Evolutionary conservation across 495 filamentous ascomycete species (phyloP).

Genomic region (Aspergillus carlsbadensis): DNA sequence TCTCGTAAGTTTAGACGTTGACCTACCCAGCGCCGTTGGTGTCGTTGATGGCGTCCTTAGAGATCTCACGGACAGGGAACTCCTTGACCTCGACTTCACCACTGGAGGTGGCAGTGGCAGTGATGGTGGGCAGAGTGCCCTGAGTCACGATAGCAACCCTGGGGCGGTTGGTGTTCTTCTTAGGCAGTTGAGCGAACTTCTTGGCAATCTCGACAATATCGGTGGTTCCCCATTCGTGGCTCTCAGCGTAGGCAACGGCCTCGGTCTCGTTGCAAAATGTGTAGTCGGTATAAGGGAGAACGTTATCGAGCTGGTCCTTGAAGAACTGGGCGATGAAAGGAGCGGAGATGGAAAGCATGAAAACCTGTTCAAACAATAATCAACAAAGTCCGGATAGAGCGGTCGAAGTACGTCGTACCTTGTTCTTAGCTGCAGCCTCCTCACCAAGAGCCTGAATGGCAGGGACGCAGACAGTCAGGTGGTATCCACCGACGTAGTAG

Average conservation of each 20-base stretch:
- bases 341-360: constrained; percentile 86
- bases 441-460: constrained; percentile 86
- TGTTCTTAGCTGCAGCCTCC: constrained; percentile 84
- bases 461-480: constrained; percentile 83
- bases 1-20: neutral
- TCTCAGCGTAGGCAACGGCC: constrained; percentile 78
- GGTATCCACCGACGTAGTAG: constrained; percentile 93
- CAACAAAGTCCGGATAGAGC: neutral
- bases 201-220: constrained; percentile 87
- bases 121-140: constrained; percentile 83
- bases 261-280: constrained; percentile 97
- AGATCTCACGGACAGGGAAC: constrained; percentile 76
- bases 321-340: constrained; percentile 98
- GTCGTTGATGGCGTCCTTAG: constrained; percentile 76
- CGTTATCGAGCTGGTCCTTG: constrained; percentile 87
- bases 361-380: constrained; percentile 46
- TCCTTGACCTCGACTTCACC: constrained; percentile 69
- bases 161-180: constrained; percentile 78
- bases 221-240: constrained; percentile 66
- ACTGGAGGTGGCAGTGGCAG: constrained; percentile 60
- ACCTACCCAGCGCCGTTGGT: constrained; percentile 88
- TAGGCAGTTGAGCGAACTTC: constrained; percentile 80
- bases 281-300: constrained; percentile 90
- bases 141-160: constrained; percentile 90
- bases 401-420: constrained; percentile 44